phyloP scores from a whole-genome alignment of 1,284 basidiomycete species.

The Afroboletus lepidellus region DNA sequence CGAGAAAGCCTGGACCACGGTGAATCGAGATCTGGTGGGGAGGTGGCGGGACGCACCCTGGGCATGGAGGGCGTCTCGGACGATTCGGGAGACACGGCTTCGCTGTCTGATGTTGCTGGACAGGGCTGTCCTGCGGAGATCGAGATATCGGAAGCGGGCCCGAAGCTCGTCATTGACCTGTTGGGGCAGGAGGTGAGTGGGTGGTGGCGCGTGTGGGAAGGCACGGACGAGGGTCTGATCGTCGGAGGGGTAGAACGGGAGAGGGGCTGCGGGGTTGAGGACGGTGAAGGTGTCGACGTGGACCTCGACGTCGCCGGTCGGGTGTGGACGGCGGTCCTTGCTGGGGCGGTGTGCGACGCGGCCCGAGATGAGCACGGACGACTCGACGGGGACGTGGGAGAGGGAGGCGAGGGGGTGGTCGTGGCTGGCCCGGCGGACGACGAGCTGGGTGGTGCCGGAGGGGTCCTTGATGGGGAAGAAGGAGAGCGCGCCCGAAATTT shows the following conservation, averaged over 20 bases:
- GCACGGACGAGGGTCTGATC: conserved; percentile 64
- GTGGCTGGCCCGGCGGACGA: conserved; percentile 48
- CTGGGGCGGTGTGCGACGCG: conserved; percentile 62
- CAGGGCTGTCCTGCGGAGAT: conserved; percentile 75
- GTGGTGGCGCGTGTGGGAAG: conserved; percentile 9
- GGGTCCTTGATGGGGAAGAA: conserved; percentile 83
- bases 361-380: conserved; percentile 73
- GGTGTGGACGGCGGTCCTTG: conserved; percentile 53
- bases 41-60: conserved; percentile 48
- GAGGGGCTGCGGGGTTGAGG: conserved; percentile 72
- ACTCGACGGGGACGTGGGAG: conserved; percentile 69
- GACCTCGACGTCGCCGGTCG: conserved; percentile 80
- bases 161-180: conserved; percentile 86
- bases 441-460: conserved; percentile 75
- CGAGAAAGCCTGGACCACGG: conserved; percentile 66
- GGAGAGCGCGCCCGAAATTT: conserved; percentile 64
- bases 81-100: conserved; percentile 75
- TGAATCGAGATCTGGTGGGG: conserved; percentile 2
- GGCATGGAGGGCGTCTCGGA: conserved; percentile 73
- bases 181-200: conserved; percentile 22
- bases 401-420: conserved; percentile 44
- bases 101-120: conserved; percentile 79
- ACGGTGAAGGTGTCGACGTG: conserved; percentile 67
- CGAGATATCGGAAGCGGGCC: conserved; percentile 83
- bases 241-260: conserved; percentile 85